These are phyloP conservation scores for Cordyceps sp. DNA, from an alignment of 2,329 filamentous ascomycete species.

Conservation along the genomic window DNA sequence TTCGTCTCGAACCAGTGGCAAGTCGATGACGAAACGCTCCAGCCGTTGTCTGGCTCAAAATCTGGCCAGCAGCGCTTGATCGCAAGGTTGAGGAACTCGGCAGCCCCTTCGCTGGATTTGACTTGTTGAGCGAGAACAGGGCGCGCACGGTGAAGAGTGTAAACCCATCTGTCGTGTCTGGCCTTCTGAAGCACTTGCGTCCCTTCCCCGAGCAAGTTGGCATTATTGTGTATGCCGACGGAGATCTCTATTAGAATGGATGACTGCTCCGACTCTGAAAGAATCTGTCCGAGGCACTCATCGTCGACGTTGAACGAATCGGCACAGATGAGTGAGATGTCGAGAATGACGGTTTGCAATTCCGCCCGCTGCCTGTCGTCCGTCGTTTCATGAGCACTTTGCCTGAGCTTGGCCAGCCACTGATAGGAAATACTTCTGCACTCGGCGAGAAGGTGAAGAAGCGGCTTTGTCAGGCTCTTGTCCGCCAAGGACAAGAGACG, in stretches of 20 bases:
- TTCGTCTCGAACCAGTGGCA: constrained; percentile 1
- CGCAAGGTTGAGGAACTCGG: constrained; percentile 4
- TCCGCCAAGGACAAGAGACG: constrained; percentile 4
- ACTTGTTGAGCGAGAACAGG: background rate
- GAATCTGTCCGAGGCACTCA: background rate
- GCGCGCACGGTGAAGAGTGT: constrained; percentile 3
- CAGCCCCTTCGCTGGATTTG: background rate
- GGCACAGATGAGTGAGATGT: background rate
- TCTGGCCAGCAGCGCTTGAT: constrained; percentile 6
- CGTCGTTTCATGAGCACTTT: background rate
- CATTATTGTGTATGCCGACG: background rate
- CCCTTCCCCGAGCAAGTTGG: background rate
- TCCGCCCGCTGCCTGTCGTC: background rate
- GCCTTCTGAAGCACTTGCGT: background rate
- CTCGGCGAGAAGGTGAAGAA: background rate
- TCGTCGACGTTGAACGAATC: background rate
- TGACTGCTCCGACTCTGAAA: background rate
- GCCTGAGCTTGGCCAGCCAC: background rate
- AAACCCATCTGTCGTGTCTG: constrained; percentile 3
- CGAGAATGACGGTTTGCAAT: background rate
- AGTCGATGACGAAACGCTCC: constrained; percentile 1
- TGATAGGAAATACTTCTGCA: background rate
- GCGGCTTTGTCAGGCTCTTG: background rate
- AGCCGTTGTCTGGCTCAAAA: constrained; percentile 1
- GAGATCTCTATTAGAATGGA: background rate